These are phyloP conservation scores for Pseudozyma sp. DNA, from an alignment of 1,284 basidiomycete genomes.

Conservation along the genomic window DNA sequence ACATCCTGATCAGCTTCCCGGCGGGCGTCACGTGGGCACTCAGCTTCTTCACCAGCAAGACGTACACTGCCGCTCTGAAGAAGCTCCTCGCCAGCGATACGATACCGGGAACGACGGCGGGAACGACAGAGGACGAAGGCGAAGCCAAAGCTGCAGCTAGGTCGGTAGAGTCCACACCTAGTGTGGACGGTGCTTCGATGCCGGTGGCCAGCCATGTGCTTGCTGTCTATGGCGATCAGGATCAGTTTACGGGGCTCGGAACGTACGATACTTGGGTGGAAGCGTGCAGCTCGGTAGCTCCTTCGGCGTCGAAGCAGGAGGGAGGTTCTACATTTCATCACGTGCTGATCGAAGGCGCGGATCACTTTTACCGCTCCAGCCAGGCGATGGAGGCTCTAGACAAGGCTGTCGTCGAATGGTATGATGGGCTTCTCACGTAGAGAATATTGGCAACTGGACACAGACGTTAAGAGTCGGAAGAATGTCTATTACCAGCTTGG, in stretches of 20 bases:
- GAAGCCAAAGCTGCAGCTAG: slow-evolving; percentile 19
- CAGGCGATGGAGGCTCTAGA: slow-evolving; percentile 23
- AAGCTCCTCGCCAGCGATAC: slow-evolving; percentile 14
- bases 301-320: background rate
- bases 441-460: too few species aligned
- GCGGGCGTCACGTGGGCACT: slow-evolving; percentile 52
- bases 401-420: slow-evolving; percentile 31
- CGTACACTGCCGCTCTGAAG: slow-evolving; percentile 31
- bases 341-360: slow-evolving; percentile 28
- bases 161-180: slow-evolving; percentile 16
- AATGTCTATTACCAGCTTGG: background rate
- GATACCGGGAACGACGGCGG: background rate
- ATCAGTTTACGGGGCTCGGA: slow-evolving; percentile 43
- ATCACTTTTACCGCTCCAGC: slow-evolving; percentile 43
- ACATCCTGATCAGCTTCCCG: slow-evolving; percentile 50
- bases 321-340: slow-evolving; percentile 38
- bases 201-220: slow-evolving; percentile 36
- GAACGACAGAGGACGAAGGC: slow-evolving; percentile 8
- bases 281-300: slow-evolving; percentile 18
- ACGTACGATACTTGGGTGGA: slow-evolving; percentile 36
- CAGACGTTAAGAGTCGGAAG: background rate
- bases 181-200: slow-evolving; percentile 20
- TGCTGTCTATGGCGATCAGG: slow-evolving; percentile 40
- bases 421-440: slow-evolving; percentile 26
- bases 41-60: slow-evolving; percentile 33